Percentiles rank a stretch among this genome's conserved stretches.
These are phyloP conservation scores for Pilatotrama ljubarskyi DNA, from an alignment of 768 basidiomycete genomes.

Conservation along the genomic window DNA sequence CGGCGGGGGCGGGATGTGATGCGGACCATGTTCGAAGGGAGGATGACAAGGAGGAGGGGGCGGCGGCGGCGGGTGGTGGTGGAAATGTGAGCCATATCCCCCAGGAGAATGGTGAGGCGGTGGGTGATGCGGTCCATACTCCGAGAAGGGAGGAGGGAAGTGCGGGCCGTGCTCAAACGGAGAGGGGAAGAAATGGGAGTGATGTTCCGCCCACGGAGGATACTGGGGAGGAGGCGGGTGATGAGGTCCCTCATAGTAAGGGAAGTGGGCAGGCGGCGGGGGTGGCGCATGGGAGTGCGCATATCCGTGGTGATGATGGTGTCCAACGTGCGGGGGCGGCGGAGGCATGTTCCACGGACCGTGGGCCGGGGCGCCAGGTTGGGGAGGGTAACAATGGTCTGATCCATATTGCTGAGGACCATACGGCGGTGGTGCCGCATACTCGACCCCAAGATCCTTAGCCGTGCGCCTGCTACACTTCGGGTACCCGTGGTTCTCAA, in stretches of 20 bases:
- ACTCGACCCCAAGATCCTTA: no score
- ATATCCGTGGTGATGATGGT: neutral
- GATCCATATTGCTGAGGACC: no score
- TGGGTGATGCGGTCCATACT: neutral
- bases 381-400: neutral
- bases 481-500: no score
- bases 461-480: no score
- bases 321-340: neutral
- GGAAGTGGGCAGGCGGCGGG: slow-evolving; percentile 15
- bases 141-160: neutral
- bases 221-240: neutral
- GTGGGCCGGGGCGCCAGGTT: neutral
- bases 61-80: neutral
- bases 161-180: neutral
- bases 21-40: neutral
- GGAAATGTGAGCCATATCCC: neutral
- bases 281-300: neutral
- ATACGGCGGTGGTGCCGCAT: no score
- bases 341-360: neutral
- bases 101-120: neutral
- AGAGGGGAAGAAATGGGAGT: neutral
- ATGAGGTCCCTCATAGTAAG: neutral
- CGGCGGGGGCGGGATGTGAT: neutral
- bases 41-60: neutral
- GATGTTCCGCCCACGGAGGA: neutral